Base-by-base conservation (phyloP, 441 rosid species). In the Flueggea neowawraea region DNA sequence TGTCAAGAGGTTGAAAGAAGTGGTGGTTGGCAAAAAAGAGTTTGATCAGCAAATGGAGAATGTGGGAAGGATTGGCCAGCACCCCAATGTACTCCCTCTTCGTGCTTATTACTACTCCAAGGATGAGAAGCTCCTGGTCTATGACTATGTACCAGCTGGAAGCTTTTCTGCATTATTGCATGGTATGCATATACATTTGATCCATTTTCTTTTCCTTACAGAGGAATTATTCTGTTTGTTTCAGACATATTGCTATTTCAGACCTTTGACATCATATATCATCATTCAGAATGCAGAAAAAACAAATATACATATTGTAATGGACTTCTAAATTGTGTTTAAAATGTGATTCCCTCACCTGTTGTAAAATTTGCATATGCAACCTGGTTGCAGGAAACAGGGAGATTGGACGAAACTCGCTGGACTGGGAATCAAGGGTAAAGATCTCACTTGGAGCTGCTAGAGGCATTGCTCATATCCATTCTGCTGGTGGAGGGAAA, bases 51-150 rank as follows among this genome's bases (percentile, higher is more conserved):
- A 91, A 74, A 91, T 91, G 95, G 96, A 91, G 64, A 54, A 75
- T 59, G 78, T 87, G 9, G 97, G 95, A 13, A 75, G 80, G 22
- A 73, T 94, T 65, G 70, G 85, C 60, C 82, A 63, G 62, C 97
- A 94, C 9, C 83, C 80, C 54, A 86, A 94, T 31, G 90, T 91
- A 16, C 73, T 86, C 65, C 88, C 88, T 68, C 85, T 94, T 49
- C 85, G 87, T 60, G 98, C 97, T 8, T 94, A 91, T 71, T 94
- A 84, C 76, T 87, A 83, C 70, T 94, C 97, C 48, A 94, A 91
- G 80, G 99, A 94, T 45, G 99, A 94, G 87, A 94, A 88, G 79
- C 94, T 94, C 12, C 78, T 94, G 75, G 96, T 91, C 65, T 87
- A 87, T 66, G 95, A 94, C 60, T 84, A 75, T 64, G 72, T 67